These are phyloP conservation scores for Schizothecium vesticola DNA, from an alignment of 495 filamentous ascomycete genomes.

Conservation along the genomic window DNA sequence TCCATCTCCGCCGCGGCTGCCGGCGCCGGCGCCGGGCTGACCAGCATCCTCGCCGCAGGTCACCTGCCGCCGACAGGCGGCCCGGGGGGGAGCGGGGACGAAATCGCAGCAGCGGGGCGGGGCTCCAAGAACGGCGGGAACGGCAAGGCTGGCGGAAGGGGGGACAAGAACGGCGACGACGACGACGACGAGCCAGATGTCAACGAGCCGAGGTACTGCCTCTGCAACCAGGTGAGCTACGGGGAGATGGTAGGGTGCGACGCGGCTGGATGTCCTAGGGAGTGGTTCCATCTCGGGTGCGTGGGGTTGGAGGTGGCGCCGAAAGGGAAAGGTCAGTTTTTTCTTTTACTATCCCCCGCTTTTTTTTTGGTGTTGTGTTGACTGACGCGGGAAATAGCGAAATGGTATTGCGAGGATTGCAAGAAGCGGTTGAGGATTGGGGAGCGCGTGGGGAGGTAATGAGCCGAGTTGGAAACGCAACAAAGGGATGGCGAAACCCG, in stretches of 20 bases:
- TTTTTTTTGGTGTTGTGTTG: background rate
- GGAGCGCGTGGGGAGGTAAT: slow-evolving; percentile 32
- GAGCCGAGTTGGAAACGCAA: background rate
- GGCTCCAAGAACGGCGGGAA: background rate
- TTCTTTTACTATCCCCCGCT: slow-evolving; percentile 6
- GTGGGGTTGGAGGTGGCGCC: slow-evolving; percentile 84
- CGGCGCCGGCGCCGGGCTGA: background rate
- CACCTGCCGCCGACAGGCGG: slow-evolving; percentile 31
- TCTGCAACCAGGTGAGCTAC: slow-evolving; percentile 88
- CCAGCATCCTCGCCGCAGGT: background rate
- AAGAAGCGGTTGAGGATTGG: slow-evolving; percentile 60
- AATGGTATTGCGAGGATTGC: slow-evolving; percentile 89
- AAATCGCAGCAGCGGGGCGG: background rate
- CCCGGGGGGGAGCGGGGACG: slow-evolving; percentile 12
- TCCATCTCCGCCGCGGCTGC: slow-evolving; percentile 33
- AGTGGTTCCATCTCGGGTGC: slow-evolving; percentile 97
- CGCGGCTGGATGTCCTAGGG: slow-evolving; percentile 73
- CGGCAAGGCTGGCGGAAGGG: slow-evolving; percentile 2
- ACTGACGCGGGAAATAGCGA: slow-evolving; percentile 46
- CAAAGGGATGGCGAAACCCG: background rate
- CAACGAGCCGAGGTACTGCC: slow-evolving; percentile 85
- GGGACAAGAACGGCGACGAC: slow-evolving; percentile 25
- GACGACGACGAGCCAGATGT: slow-evolving; percentile 67
- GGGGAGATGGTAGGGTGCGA: slow-evolving; percentile 99
- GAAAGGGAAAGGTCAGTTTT: slow-evolving; percentile 67